A percentile compares a stretch with the other conserved stretches of the same genome.
phyloP scores from a whole-genome alignment of 345 rosid genomes.

The Eucalyptus caleyi region DNA sequence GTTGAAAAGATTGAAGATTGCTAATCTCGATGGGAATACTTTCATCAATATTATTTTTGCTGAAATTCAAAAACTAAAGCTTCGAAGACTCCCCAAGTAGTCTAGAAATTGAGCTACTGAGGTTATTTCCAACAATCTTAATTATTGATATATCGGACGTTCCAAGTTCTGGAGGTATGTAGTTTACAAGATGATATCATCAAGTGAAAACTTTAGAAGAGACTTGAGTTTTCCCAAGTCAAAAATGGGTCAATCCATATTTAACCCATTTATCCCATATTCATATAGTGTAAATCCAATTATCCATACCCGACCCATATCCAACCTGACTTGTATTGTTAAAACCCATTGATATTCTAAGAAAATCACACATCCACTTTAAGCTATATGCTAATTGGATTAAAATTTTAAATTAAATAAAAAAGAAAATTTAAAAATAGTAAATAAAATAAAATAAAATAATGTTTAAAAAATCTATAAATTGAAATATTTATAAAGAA shows the following conservation, averaged over 20 bases:
- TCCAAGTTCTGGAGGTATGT: constrained; percentile 7
- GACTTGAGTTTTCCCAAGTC: not conserved
- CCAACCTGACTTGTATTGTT: accelerated
- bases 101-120: not conserved
- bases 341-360: too few relatives aligned
- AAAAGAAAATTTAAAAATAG: too few relatives aligned
- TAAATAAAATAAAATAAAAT: too few relatives aligned
- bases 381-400: too few relatives aligned
- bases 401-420: too few relatives aligned
- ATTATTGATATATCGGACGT: not conserved
- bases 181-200: not conserved
- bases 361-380: too few relatives aligned
- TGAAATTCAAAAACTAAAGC: constrained; percentile 6
- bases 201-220: not conserved
- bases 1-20: not conserved
- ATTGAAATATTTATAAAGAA: too few relatives aligned
- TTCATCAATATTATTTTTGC: not conserved
- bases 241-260: too few relatives aligned
- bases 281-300: too few relatives aligned
- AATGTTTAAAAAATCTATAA: too few relatives aligned
- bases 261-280: too few relatives aligned
- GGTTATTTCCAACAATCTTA: constrained; percentile 3
- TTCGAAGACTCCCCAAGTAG: not conserved
- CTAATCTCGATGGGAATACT: constrained; percentile 1
- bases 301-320: too few relatives aligned